Percentiles rank a stretch among this genome's conserved stretches.
Conservation (phyloP, 176 grass and related monocot species). For the Urochloa ruziziensis region DNA sequence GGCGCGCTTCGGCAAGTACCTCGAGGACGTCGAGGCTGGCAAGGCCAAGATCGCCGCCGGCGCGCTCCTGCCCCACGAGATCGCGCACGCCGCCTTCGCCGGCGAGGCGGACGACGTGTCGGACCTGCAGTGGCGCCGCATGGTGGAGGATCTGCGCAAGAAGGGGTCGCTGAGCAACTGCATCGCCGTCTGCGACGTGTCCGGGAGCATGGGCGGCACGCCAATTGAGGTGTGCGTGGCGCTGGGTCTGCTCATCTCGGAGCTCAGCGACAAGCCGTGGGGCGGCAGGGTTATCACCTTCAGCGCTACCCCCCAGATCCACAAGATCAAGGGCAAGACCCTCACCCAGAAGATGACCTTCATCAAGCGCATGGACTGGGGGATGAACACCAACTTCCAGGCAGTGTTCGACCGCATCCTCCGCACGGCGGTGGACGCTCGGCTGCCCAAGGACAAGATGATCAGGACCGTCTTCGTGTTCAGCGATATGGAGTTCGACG, state of each 20-base stretch:
- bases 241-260: slow-evolving; percentile 41
- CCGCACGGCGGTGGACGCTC: slow-evolving; percentile 8
- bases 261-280: slow-evolving; percentile 54
- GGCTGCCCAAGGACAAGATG: slow-evolving; percentile 38
- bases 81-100: not conserved
- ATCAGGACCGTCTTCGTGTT: slow-evolving; percentile 57
- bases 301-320: not conserved
- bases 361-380: slow-evolving; percentile 10
- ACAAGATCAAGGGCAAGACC: slow-evolving; percentile 34
- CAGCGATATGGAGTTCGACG: slow-evolving; percentile 80
- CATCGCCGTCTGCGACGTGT: slow-evolving; percentile 48
- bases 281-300: slow-evolving; percentile 37
- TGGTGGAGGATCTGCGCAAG: slow-evolving; percentile 30
- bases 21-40: slow-evolving; percentile 22
- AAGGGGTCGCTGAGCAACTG: slow-evolving; percentile 33
- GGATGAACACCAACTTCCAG: slow-evolving; percentile 42
- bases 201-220: slow-evolving; percentile 26
- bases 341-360: slow-evolving; percentile 33
- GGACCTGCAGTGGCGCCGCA: slow-evolving; percentile 39
- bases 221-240: slow-evolving; percentile 49
- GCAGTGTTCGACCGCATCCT: slow-evolving; percentile 51
- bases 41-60: slow-evolving; percentile 33
- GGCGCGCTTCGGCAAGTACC: slow-evolving; percentile 25
- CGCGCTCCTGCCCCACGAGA: slow-evolving; percentile 44
- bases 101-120: slow-evolving; percentile 19